These are phyloP conservation scores for Colletotrichum godetiae DNA, from an alignment of 2,329 filamentous ascomycete genomes.

Conservation along the genomic window DNA sequence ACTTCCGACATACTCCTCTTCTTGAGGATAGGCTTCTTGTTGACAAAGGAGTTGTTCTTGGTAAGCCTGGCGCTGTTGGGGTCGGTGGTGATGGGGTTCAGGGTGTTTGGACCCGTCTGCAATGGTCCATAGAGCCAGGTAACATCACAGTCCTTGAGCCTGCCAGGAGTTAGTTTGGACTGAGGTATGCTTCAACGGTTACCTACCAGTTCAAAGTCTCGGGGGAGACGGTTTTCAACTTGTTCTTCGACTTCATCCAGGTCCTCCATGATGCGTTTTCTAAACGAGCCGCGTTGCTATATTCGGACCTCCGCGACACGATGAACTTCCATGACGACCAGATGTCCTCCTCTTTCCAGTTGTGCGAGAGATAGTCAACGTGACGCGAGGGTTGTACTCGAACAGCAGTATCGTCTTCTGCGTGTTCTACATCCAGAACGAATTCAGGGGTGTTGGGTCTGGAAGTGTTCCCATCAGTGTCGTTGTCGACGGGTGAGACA, in stretches of 20 bases:
- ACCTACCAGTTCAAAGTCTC: constrained; percentile 93
- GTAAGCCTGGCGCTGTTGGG: constrained; percentile 57
- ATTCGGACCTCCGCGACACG: constrained; percentile 80
- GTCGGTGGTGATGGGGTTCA: constrained; percentile 57
- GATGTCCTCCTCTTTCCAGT: constrained; percentile 95
- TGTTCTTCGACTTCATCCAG: constrained; percentile 93
- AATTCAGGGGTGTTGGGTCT: constrained; percentile 68
- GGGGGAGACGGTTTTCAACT: constrained; percentile 86
- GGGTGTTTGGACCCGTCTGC: constrained; percentile 74
- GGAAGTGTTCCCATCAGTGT: constrained; percentile 61
- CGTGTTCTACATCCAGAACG: constrained; percentile 59
- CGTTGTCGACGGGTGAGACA: constrained; percentile 65
- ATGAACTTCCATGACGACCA: constrained; percentile 98
- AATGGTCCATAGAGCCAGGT: constrained; percentile 97
- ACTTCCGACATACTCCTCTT: constrained; percentile 97
- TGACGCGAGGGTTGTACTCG: constrained; percentile 82
- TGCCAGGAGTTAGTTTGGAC: constrained; percentile 50
- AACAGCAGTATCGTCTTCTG: constrained; percentile 84
- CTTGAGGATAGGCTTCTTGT: constrained; percentile 92
- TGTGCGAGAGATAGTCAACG: constrained; percentile 94
- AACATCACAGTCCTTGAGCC: constrained; percentile 96
- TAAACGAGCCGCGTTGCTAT: constrained; percentile 82
- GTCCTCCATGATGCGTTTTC: constrained; percentile 98
- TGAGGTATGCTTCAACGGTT: background rate
- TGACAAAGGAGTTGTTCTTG: constrained; percentile 72